Evolutionary conservation across 768 basidiomycete species (phyloP).

Genomic region (Boletus subcaerulescens): DNA sequence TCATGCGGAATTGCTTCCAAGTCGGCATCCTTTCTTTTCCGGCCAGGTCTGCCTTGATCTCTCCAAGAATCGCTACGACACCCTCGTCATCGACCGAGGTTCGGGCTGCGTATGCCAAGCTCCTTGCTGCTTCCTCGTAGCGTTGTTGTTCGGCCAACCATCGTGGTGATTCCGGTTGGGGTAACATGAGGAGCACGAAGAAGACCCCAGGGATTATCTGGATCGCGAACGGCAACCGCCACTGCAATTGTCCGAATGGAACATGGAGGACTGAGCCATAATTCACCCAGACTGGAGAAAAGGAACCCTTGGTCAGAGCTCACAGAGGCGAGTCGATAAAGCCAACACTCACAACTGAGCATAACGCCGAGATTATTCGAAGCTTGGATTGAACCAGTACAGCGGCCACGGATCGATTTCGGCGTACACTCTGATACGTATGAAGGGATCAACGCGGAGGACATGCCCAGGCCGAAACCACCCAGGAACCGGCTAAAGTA

Average conservation of each 20-base stretch:
- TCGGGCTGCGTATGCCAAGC: conserved; percentile 37
- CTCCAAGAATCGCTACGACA: conserved; percentile 39
- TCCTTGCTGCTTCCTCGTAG: conserved; percentile 39
- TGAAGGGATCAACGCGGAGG: conserved; percentile 46
- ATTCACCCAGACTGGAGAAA: conserved; percentile 44
- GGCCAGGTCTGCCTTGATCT: conserved; percentile 47
- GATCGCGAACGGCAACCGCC: conserved; percentile 51
- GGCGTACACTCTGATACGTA: conserved; percentile 53
- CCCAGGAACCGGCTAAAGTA: conserved; percentile 54
- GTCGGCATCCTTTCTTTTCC: conserved; percentile 39
- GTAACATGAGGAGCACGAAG: conserved; percentile 44
- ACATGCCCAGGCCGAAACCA: conserved; percentile 60
- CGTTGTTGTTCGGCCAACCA: conserved; percentile 49
- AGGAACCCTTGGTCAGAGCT: conserved; percentile 1
- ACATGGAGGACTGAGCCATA: conserved; percentile 40
- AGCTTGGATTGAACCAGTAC: conserved; percentile 43
- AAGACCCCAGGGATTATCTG: conserved; percentile 53
- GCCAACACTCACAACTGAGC: conserved; percentile 31
- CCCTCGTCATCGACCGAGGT: conserved; percentile 32
- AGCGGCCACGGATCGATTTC: conserved; percentile 46
- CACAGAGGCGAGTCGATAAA: background rate
- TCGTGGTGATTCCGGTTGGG: conserved; percentile 56
- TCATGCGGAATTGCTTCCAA: conserved; percentile 37
- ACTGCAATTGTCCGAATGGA: conserved; percentile 41
- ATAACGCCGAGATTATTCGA: conserved; percentile 32